Percentiles rank a stretch among this genome's conserved stretches.
These are phyloP conservation scores for Hansfordia pulvinata DNA, from an alignment of 2,329 filamentous ascomycete genomes.

Conservation along the genomic window DNA sequence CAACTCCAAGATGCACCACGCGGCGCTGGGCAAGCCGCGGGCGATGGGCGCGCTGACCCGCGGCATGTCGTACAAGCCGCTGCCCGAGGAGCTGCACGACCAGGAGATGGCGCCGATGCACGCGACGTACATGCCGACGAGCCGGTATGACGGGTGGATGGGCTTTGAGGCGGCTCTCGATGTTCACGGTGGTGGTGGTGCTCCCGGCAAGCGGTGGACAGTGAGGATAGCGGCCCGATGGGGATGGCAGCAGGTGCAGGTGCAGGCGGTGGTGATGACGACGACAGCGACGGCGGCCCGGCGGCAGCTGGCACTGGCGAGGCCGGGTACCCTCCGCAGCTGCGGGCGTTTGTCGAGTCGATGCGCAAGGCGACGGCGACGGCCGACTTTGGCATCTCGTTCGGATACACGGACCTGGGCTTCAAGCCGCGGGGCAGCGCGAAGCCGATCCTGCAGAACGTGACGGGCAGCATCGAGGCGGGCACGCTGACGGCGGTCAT, in stretches of 20 bases:
- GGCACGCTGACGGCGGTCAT: constrained; percentile 45
- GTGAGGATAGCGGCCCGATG: no score
- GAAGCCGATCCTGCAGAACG: constrained; percentile 33
- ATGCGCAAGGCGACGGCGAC: constrained; percentile 36
- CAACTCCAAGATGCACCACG: constrained; percentile 11
- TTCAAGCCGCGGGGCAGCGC: constrained; percentile 30
- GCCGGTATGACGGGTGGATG: constrained; percentile 13
- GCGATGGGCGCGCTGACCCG: constrained; percentile 16
- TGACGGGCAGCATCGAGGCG: constrained; percentile 38
- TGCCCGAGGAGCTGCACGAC: constrained; percentile 17
- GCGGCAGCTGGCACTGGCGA: constrained; percentile 15
- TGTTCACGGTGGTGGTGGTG: constrained; percentile 12
- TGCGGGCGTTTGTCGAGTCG: constrained; percentile 36
- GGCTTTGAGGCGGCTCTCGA: constrained; percentile 24
- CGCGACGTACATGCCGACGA: constrained; percentile 15
- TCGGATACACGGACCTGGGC: constrained; percentile 33
- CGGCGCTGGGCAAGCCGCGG: constrained; percentile 6
- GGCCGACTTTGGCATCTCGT: constrained; percentile 36
- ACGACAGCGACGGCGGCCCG: no score
- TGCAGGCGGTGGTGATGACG: no score
- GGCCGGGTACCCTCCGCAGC: constrained; percentile 20
- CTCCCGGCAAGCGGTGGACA: no score
- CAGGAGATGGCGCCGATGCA: constrained; percentile 21
- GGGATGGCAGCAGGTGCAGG: no score
- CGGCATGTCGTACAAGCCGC: constrained; percentile 18